Evolutionary conservation across 2,329 filamentous ascomycete species (phyloP).

Genomic region (Daldinia sp.): DNA sequence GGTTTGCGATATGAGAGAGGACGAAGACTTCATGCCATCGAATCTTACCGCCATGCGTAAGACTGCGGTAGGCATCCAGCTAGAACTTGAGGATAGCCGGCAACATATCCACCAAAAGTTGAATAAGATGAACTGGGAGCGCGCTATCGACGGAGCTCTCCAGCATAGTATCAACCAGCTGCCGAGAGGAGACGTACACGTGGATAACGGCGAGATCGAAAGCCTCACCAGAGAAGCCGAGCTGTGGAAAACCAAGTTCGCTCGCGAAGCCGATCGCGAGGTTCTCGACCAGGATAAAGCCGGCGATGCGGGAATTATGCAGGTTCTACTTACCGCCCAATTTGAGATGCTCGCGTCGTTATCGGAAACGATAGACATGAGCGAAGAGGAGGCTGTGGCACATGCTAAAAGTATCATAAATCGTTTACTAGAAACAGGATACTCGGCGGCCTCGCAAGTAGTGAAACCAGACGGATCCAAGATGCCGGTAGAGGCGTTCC

Average conservation of each 20-base stretch:
- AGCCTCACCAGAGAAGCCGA: constrained; percentile 84
- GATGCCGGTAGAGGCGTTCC: constrained; percentile 69
- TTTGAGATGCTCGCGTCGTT: constrained; percentile 90
- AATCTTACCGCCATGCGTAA: constrained; percentile 81
- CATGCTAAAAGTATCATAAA: constrained; percentile 80
- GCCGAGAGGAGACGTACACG: constrained; percentile 69
- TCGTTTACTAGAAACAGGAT: constrained; percentile 79
- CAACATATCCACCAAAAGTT: constrained; percentile 90
- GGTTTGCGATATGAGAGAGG: constrained; percentile 76
- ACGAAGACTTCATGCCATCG: constrained; percentile 71
- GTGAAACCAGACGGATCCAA: constrained; percentile 85
- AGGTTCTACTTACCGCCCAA: constrained; percentile 86
- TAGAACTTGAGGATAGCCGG: constrained; percentile 88
- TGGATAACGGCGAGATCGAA: constrained; percentile 72
- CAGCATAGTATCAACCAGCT: constrained; percentile 85
- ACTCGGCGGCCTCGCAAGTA: constrained; percentile 78
- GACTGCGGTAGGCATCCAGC: constrained; percentile 85
- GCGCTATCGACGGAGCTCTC: constrained; percentile 84
- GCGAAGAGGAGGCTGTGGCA: constrained; percentile 81
- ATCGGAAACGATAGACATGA: constrained; percentile 81
- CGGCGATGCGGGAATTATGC: constrained; percentile 79
- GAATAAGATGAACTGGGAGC: constrained; percentile 84
- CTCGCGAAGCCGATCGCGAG: constrained; percentile 78
- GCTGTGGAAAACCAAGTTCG: constrained; percentile 82
- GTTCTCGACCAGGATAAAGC: constrained; percentile 85